Conservation (phyloP, 139 green algal species). For the Coccomyxa sp. region DNA sequence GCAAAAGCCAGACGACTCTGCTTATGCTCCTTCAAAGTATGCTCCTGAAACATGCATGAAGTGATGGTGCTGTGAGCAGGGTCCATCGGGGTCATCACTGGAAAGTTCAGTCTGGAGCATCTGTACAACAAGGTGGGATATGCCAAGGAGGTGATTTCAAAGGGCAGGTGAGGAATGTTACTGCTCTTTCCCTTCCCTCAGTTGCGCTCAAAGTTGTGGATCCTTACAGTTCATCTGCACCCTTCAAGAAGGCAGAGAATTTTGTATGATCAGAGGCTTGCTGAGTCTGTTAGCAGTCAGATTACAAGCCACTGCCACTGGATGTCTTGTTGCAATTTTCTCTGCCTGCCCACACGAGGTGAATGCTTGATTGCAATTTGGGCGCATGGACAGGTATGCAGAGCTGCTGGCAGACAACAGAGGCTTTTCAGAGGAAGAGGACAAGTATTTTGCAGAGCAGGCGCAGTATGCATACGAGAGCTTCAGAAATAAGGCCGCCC, state of each 20-base stretch:
- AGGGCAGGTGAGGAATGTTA: conserved; percentile 40
- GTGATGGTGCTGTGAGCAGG: too few relatives aligned
- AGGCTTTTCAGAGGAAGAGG: conserved; percentile 79
- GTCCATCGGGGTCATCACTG: conserved; percentile 65
- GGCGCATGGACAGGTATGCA: conserved; percentile 59
- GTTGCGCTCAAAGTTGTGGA: background rate
- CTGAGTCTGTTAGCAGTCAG: too few relatives aligned
- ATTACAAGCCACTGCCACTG: too few relatives aligned
- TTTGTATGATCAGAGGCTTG: too few relatives aligned
- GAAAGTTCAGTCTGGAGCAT: conserved; percentile 87
- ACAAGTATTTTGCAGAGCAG: conserved; percentile 63
- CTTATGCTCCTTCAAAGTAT: too few relatives aligned
- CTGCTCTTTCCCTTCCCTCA: background rate
- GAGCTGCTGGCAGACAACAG: conserved; percentile 73
- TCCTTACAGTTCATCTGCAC: too few relatives aligned
- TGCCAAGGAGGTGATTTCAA: conserved; percentile 72
- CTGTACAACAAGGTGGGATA: conserved; percentile 80
- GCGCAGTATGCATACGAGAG: conserved; percentile 77
- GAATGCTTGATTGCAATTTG: too few relatives aligned
- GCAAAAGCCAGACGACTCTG: too few relatives aligned
- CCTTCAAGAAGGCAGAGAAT: too few relatives aligned
- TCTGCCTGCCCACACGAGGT: too few relatives aligned
- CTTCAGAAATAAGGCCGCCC: conserved; percentile 82
- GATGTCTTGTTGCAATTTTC: too few relatives aligned
- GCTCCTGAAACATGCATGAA: too few relatives aligned